phyloP scores from a whole-genome alignment of 192 early-diverging fungal species.

The Coemansia sp. region DNA sequence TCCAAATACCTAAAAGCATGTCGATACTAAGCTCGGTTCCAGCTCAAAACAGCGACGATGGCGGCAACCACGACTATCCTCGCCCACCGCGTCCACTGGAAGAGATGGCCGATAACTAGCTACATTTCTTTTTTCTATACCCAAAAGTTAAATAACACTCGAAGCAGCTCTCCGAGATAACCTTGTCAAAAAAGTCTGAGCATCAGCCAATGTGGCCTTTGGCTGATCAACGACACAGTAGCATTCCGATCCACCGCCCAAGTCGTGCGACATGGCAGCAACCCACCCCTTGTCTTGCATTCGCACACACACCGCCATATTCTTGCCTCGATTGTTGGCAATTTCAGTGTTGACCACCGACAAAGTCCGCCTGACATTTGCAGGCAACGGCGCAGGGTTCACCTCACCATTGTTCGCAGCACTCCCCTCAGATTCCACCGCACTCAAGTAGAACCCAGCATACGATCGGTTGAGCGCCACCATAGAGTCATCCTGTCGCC shows the following conservation, averaged over 20 bases:
- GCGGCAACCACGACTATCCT: slow-evolving; percentile 20
- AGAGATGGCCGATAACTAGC: slow-evolving; percentile 13
- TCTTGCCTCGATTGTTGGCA: not conserved
- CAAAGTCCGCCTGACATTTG: slow-evolving; percentile 23
- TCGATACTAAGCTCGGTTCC: slow-evolving; percentile 1
- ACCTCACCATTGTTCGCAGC: not conserved
- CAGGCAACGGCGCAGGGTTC: slow-evolving; percentile 1
- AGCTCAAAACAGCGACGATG: not conserved
- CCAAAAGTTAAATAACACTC: not conserved
- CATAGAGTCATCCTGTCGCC: not conserved
- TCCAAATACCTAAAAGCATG: not conserved
- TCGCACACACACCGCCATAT: slow-evolving; percentile 24
- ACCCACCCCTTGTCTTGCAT: slow-evolving; percentile 55
- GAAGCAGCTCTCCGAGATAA: slow-evolving; percentile 11
- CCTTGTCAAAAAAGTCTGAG: slow-evolving; percentile 23
- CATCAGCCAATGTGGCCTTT: slow-evolving; percentile 48
- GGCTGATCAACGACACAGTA: slow-evolving; percentile 48
- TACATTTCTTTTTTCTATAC: not conserved
- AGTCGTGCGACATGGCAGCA: slow-evolving; percentile 9
- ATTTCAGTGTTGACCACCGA: slow-evolving; percentile 24
- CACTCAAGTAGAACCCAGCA: slow-evolving; percentile 8
- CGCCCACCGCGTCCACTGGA: slow-evolving; percentile 18
- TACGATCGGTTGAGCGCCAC: slow-evolving; percentile 27
- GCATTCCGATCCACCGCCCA: not conserved
- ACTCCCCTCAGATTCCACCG: not conserved